A percentile compares a stretch with the other conserved stretches of the same genome.
phyloP scores from a whole-genome alignment of 306 rosid species.

The Chamaecrista fasciculata region DNA sequence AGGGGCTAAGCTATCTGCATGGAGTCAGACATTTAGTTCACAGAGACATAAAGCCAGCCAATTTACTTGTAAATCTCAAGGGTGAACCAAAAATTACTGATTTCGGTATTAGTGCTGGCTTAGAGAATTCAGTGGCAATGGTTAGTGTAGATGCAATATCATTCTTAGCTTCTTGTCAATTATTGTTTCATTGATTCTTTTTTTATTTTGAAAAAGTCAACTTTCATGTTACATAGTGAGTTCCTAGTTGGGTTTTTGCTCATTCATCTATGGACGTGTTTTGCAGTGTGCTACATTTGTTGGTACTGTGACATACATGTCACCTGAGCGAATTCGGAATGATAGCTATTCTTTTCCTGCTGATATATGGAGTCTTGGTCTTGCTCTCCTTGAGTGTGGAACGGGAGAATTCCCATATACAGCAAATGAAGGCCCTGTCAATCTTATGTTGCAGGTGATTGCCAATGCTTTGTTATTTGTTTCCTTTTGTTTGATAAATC shows the following conservation, averaged over 20 bases:
- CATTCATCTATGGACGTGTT: slow-evolving; percentile 23
- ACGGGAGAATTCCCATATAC: slow-evolving; percentile 98
- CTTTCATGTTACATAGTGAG: background rate
- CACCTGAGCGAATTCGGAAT: slow-evolving; percentile 96
- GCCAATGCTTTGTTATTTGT: slow-evolving; percentile 8
- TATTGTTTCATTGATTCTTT: slow-evolving; percentile 14
- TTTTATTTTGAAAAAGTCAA: slow-evolving; percentile 9
- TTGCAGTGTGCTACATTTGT: slow-evolving; percentile 93
- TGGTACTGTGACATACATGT: slow-evolving; percentile 96
- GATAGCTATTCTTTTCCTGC: slow-evolving; percentile 97
- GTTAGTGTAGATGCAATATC: slow-evolving; percentile 44
- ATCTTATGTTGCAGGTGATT: slow-evolving; percentile 95
- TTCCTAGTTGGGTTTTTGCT: slow-evolving; percentile 6
- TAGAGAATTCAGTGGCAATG: slow-evolving; percentile 96
- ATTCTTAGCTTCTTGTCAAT: slow-evolving; percentile 1
- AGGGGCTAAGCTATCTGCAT: slow-evolving; percentile 93
- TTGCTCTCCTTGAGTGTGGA: slow-evolving; percentile 93
- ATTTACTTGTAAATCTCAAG: slow-evolving; percentile 87
- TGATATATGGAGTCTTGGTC: slow-evolving; percentile 98
- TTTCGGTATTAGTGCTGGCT: slow-evolving; percentile 97
- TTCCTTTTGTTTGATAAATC: slow-evolving; percentile 7
- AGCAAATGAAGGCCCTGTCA: slow-evolving; percentile 89
- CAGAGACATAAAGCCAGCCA: slow-evolving; percentile 98
- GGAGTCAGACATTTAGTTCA: slow-evolving; percentile 91
- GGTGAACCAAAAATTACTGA: slow-evolving; percentile 96